Base-by-base conservation (phyloP, 192 early-diverging fungal species). In the Coemansia sp. region DNA sequence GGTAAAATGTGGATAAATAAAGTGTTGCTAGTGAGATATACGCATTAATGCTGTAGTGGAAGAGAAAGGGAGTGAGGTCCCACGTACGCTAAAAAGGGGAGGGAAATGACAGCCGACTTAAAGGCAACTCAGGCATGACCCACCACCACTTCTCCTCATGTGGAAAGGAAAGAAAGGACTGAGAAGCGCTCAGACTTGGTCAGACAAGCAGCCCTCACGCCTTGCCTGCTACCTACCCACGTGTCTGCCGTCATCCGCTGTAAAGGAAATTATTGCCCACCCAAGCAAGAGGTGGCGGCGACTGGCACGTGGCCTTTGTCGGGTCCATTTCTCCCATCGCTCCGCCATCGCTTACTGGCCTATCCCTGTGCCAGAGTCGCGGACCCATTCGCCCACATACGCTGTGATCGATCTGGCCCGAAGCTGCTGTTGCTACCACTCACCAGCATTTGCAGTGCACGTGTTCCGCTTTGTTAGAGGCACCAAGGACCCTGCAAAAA, bases 221-320 rank as follows among this genome's bases (percentile, higher is more conserved):
- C 29, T 50, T 24, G 46, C 46, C 46, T 50, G 46, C 46, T 50
- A 50, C 46, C 46, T 50, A 50, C 46, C 46, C 46, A 50, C 46
- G 46, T 50, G 46, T 46, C 43, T 14, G 21, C 24, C 24, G 24
- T 50, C 46, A 50, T 50, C 46, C 46, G 43, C 43, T 12, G 46
- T 10, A 50, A 50, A 50, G 46, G 22, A 50, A 50, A 29, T 50
- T 29, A 50, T 50, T 50, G 46, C 26, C 46, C 46, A 50, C 43
- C 43, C 29, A 24, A 50, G 27, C 46, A 24, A 24, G 26, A 46
- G 22, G 24, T 27, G 46, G 46, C 46, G 44, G 44, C 44, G 24
- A 6, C 46, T 29, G 46, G 26, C 46, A 50, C 46, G 46, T 50
- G 46, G 46, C 46, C 27, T 14, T 44, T 50, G 15, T 24, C 43